Evolutionary conservation across 495 filamentous ascomycete genomes (phyloP), one percentile per base, ranked within the genome.

Genomic region (Chaetomium tenue): DNA sequence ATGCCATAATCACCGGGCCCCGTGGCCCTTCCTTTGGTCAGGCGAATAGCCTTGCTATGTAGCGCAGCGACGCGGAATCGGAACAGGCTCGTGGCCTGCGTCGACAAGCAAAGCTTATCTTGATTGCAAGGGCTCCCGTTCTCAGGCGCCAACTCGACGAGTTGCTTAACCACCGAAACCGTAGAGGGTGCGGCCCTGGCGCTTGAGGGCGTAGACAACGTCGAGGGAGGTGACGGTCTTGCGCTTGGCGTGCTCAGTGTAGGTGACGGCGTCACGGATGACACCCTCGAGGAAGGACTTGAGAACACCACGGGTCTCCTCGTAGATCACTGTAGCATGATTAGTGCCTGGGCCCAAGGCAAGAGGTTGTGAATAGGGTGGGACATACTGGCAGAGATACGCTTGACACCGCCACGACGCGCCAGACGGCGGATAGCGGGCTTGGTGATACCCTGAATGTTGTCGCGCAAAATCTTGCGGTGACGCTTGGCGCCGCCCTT

Each of bases 231-330:
- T 96, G 78, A 97, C 92, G 55, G 92, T 97, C 91, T 97, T 97
- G 79, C 93, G 90, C 87, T 95, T 95, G 76, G 92, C 91, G 84
- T 95, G 91, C 81, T 97, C 92, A 50, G 91, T 96, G 84, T 96
- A 98, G 73, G 94, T 97, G 84, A 98, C 93, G 66, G 93, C 93
- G 68, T 97, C 93, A 82, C 92, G 92, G 81, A 99, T 99, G 84
- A 99, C 95, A 84, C 93, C 92, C 85, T 99, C 95, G 74, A 99
- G 92, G 92, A 99, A 99, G 83, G 94, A 95, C 91, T 99, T 99
- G 74, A 99, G 90, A 73, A 99, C 95, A 88, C 94, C 92, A 78
- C 95, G 95, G 72, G 95, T 99, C 88, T 99, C 95, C 79, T 99
- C 95, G 87, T 99, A 99, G 89, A 99, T 88, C 85, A 88, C 93